phyloP scores from a whole-genome alignment of 2,329 filamentous ascomycete genomes.

The Coniochaeta sp. region DNA sequence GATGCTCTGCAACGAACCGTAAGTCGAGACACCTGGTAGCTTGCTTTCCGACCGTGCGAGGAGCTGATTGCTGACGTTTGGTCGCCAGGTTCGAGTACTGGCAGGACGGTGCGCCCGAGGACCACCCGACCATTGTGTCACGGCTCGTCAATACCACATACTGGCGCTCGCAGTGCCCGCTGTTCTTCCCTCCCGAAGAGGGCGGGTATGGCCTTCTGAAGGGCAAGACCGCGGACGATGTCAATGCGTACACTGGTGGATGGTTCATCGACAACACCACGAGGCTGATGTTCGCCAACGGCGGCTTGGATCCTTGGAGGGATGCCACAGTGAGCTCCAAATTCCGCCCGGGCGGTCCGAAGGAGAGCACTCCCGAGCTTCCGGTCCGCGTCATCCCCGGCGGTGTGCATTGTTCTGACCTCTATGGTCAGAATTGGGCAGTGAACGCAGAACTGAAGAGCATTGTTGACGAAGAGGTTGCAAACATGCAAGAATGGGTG shows the following conservation, averaged over 20 bases:
- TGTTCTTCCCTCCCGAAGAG: conserved; percentile 32
- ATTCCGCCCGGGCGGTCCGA: conserved; percentile 25
- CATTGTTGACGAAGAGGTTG: conserved; percentile 41
- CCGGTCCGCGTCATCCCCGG: conserved; percentile 21
- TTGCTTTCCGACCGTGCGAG: background rate
- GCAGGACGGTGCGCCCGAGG: conserved; percentile 34
- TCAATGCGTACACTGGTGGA: conserved; percentile 27
- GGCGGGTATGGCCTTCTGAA: conserved; percentile 20
- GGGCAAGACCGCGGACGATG: conserved; percentile 17
- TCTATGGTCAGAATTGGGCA: conserved; percentile 33
- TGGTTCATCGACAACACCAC: conserved; percentile 21
- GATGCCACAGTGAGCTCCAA: conserved; percentile 24
- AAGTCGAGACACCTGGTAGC: background rate
- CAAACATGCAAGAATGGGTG: conserved; percentile 45
- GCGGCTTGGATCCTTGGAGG: conserved; percentile 28
- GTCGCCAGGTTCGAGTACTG: conserved; percentile 23
- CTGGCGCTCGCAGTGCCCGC: conserved; percentile 32
- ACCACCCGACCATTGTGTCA: conserved; percentile 29
- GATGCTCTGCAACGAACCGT: conserved; percentile 42
- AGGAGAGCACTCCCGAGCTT: conserved; percentile 19
- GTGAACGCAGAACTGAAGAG: conserved; percentile 39
- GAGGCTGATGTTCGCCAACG: conserved; percentile 27
- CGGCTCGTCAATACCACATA: conserved; percentile 23
- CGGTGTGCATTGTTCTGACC: conserved; percentile 28
- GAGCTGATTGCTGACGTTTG: background rate